Evolutionary conservation across 495 filamentous ascomycete genomes (phyloP), one percentile per base, ranked within the genome.

Genomic region (Evernia prunastri): DNA sequence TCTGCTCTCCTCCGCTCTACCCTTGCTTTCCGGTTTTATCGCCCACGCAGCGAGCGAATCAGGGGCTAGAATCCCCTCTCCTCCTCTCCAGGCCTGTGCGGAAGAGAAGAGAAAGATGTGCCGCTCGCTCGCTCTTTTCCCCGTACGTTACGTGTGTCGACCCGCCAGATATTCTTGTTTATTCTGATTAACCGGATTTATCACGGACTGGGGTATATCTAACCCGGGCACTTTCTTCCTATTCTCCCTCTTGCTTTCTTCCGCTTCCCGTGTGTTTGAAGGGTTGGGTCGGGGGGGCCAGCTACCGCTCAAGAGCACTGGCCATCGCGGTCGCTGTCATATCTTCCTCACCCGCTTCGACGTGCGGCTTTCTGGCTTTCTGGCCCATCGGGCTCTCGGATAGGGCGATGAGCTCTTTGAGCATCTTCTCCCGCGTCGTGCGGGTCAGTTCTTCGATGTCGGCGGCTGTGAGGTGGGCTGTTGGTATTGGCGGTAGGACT

Each of bases 401-500:
- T 64, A 96, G 77, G 31, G 76, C 74, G 39, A 88, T 73, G 31
- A 96, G 76, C 67, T 88, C 91, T 64, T 80, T 81, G 56, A 95
- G 79, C 93, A 98, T 97, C 59, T 85, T 76, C 20, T 91, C 87
- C 43, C 87, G 82, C 4, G 87, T 90, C 13, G 78, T 79, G 59
- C 80, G 78, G n/a, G 87, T 82, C 39, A 98, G 78, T 33, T 82
- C 79, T 68, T 96, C 91, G 31, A 96, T 92, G 73, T 98, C 93
- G 47, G 84, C 86, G 29, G 87, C 40, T 27, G 84, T 91, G 64
- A 97, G 78, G 39, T 87, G 84, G 57, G 81, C 80, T n/a, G 94
- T 98, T 27, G 82, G 78, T 66, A 98, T 94, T 3, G 94, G 91
- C 67, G 89, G 85, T 39, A 98, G 79, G 27, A 97, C 89, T 89